Evolutionary conservation across 2,329 filamentous ascomycete species (phyloP).

Genomic region (Lachnellula suecica): DNA sequence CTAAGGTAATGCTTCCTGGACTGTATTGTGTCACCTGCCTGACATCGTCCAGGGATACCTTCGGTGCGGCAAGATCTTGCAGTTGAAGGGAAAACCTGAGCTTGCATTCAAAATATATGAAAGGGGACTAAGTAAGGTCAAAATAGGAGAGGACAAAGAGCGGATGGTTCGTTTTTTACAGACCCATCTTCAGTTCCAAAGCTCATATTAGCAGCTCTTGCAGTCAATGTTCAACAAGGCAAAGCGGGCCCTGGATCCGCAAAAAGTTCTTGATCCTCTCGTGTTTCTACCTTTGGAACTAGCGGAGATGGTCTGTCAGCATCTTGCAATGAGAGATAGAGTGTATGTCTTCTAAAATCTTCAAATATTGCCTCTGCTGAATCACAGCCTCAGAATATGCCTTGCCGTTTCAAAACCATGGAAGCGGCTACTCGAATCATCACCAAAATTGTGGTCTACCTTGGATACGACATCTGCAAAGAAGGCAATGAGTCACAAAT

Average conservation of each 20-base stretch:
- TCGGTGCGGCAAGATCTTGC: constrained; percentile 32
- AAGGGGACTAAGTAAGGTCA: constrained; percentile 32
- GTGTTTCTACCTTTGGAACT: constrained; percentile 33
- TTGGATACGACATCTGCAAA: constrained; percentile 26
- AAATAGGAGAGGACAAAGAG: constrained; percentile 29
- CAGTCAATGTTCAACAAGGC: constrained; percentile 31
- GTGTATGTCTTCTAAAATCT: constrained; percentile 21
- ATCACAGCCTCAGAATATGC: constrained; percentile 23
- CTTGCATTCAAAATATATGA: constrained; percentile 35
- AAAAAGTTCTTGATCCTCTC: constrained; percentile 32
- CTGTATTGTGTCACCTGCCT: neutral
- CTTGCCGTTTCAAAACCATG: constrained; percentile 31
- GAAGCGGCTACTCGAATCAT: constrained; percentile 30
- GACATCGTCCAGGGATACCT: constrained; percentile 31
- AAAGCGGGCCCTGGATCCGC: constrained; percentile 20
- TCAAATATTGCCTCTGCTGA: constrained; percentile 4
- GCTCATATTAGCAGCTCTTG: constrained; percentile 27
- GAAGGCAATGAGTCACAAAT: constrained; percentile 18
- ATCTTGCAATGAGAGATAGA: constrained; percentile 30
- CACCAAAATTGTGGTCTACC: constrained; percentile 30
- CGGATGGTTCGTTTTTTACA: constrained; percentile 24
- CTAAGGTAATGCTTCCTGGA: constrained; percentile 25
- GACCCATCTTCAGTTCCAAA: neutral
- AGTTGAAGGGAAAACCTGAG: constrained; percentile 26
- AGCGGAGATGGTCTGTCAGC: constrained; percentile 29